phyloP scores from a whole-genome alignment of 2,329 filamentous ascomycete species.

The Shiraia bambusicola region DNA sequence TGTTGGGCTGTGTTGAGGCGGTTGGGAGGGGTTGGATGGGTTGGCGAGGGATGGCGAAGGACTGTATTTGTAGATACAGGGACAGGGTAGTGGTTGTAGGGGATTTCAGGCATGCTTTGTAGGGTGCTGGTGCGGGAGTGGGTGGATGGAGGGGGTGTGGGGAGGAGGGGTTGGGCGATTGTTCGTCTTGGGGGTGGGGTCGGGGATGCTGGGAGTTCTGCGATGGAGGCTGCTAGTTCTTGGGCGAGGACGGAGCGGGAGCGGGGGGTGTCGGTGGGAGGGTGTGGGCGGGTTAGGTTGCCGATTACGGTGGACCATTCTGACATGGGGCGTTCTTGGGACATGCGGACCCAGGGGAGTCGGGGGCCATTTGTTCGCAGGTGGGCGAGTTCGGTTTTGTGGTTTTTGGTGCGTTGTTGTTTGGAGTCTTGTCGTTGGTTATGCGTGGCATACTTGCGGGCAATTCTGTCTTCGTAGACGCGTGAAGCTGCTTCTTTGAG shows the following conservation, averaged over 20 bases:
- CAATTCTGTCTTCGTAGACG: conserved; percentile 58
- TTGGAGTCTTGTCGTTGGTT: conserved; percentile 45
- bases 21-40: conserved; percentile 6
- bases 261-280: conserved; percentile 32
- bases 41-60: background rate
- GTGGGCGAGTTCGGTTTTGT: conserved; percentile 47
- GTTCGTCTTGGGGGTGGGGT: conserved; percentile 23
- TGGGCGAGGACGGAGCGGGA: conserved; percentile 23
- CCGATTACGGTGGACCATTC: conserved; percentile 42
- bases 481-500: conserved; percentile 62
- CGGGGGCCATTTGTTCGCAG: conserved; percentile 40
- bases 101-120: conserved; percentile 34
- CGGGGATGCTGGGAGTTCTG: conserved; percentile 22
- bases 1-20: conserved; percentile 15
- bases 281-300: conserved; percentile 29
- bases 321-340: conserved; percentile 45
- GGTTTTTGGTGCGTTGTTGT: conserved; percentile 45
- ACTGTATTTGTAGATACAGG: conserved; percentile 6
- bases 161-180: conserved; percentile 34
- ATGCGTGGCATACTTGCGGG: conserved; percentile 38
- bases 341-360: conserved; percentile 40
- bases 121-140: conserved; percentile 27
- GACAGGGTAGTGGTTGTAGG: conserved; percentile 34
- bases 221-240: conserved; percentile 18
- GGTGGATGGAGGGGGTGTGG: conserved; percentile 30